Evolutionary conservation across 1,284 basidiomycete genomes (phyloP), one percentile per base, ranked within the genome.

Genomic region (Neotropicomus parvogracilis): DNA sequence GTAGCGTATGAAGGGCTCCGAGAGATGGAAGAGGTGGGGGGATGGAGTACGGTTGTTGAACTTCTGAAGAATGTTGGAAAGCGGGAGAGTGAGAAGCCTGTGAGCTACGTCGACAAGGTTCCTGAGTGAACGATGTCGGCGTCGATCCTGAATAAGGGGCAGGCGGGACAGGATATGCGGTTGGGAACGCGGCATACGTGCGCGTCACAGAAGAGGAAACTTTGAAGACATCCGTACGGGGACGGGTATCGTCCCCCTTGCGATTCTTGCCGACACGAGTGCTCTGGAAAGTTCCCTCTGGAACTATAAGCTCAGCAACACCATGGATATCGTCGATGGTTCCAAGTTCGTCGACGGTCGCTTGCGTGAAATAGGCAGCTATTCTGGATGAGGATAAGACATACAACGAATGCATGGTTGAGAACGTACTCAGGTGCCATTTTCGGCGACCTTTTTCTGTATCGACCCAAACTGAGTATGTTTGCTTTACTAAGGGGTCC

Each of bases 291-390:
- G 79, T 65, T 24, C 78, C 80, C 5, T 78, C 70, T 0, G 84
- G 81, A 2, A 85, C 75, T 10, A 67, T 65, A 21, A 86, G 69
- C 44, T 75, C 72, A 31, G 73, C 70, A 17, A 86, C 70, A 16
- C 69, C 68, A 11, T 72, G 70, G 56, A 82, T 70, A 56, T 83
- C 78, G 54, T 87, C 82, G 40, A 88, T 75, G 3, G 83, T 84
- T 34, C 73, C 73, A 32, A 88, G 71, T 37, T 75, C 70, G 60
- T 85, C 81, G 21, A 85, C 78, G 6, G 83, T 83, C 7, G 75
- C 70, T 56, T 87, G 84, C 16, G 85, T 86, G 62, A 87, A 88
- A 66, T 88, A 88, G 5, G 86, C 85, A 57, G 85, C 85, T 88
- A 57, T 49, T 49, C 47, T 44, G 19, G 33, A 54, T 54, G 52